Conservation (phyloP, 495 filamentous ascomycete species). For the Aspergillus nidulans region DNA sequence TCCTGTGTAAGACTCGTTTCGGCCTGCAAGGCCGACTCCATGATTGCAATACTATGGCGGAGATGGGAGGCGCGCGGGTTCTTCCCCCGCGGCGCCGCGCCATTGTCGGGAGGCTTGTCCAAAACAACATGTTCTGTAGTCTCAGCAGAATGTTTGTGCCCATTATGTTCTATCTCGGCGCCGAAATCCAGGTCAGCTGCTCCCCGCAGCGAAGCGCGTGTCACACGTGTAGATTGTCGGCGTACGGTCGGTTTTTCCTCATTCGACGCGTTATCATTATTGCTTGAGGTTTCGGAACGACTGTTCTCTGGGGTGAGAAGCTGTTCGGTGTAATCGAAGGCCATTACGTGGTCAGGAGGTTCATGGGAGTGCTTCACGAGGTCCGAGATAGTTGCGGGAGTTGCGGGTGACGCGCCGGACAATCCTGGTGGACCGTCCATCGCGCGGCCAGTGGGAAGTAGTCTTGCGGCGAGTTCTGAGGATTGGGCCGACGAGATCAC, state of each 20-base stretch:
- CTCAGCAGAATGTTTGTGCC: slow-evolving; percentile 12
- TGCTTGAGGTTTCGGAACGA: slow-evolving; percentile 48
- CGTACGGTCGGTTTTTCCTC: slow-evolving; percentile 38
- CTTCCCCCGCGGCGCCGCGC: slow-evolving; percentile 27
- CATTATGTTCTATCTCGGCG: slow-evolving; percentile 11
- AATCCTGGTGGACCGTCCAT: slow-evolving; percentile 18
- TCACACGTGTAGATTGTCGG: slow-evolving; percentile 40
- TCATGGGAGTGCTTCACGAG: slow-evolving; percentile 26
- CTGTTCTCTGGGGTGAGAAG: slow-evolving; percentile 45
- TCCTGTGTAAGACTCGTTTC: slow-evolving; percentile 29
- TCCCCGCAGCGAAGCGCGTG: slow-evolving; percentile 38
- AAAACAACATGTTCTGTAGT: slow-evolving; percentile 34
- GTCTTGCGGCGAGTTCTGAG: slow-evolving; percentile 1
- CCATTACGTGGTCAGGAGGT: slow-evolving; percentile 33
- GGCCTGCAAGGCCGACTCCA: slow-evolving; percentile 38
- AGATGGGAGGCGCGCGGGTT: slow-evolving; percentile 32
- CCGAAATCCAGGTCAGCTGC: slow-evolving; percentile 25
- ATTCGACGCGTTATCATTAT: slow-evolving; percentile 40
- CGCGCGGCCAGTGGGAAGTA: not conserved
- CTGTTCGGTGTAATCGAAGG: slow-evolving; percentile 41
- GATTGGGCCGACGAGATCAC: not conserved
- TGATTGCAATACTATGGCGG: slow-evolving; percentile 42
- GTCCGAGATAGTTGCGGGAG: slow-evolving; percentile 32
- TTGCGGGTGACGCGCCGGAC: slow-evolving; percentile 29
- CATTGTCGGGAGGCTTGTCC: slow-evolving; percentile 37